phyloP scores from a whole-genome alignment of 2,329 filamentous ascomycete genomes.

The Diaporthe nobilis region DNA sequence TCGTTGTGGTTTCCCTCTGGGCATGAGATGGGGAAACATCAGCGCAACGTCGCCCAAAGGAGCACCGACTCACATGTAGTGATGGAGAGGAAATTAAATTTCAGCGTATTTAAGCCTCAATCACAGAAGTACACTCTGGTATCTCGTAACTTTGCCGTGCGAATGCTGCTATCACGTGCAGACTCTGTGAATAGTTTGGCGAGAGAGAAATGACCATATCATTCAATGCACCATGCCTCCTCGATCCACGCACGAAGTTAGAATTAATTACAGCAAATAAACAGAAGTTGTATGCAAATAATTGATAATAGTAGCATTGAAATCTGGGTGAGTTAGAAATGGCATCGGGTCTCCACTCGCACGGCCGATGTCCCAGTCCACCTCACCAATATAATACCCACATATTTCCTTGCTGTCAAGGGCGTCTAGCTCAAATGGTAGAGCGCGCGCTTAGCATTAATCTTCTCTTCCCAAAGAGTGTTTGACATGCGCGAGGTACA shows the following conservation, averaged over 20 bases:
- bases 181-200: no score
- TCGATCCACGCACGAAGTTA: no score
- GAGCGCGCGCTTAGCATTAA: slow-evolving; percentile 23
- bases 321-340: no score
- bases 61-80: not conserved
- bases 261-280: no score
- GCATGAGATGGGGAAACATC: not conserved
- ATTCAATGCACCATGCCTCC: no score
- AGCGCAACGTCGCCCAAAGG: not conserved
- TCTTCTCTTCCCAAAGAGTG: not conserved
- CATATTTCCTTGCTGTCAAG: not conserved
- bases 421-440: slow-evolving; percentile 33
- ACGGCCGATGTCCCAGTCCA: no score
- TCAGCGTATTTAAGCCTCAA: not conserved
- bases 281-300: no score
- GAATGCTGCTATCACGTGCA: not conserved
- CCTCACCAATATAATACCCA: not conserved
- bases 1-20: not conserved
- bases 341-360: not conserved
- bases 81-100: not conserved
- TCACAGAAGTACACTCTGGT: not conserved
- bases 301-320: no score
- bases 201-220: no score
- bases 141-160: not conserved
- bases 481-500: not conserved